Base-by-base conservation (phyloP, 108 stramenopile genomes). In the Nitzschia sp. region DNA sequence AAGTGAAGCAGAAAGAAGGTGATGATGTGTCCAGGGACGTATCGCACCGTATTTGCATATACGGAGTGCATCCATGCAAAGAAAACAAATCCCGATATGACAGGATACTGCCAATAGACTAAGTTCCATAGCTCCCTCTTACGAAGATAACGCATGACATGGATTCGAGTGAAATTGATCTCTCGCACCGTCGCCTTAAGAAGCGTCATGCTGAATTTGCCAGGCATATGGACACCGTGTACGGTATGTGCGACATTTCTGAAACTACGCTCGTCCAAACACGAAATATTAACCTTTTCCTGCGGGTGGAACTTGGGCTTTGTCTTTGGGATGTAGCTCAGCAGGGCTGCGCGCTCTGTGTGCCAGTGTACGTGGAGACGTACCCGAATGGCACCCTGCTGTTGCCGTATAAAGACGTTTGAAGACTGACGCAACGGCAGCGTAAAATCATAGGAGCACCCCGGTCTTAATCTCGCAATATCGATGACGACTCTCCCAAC, bases 21-120 rank as follows among this genome's bases (percentile, higher is more conserved):
- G 16, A 80, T 29, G 9, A 79, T 54, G 45, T 84, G 80, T 17
- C 72, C 77, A 16, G 80, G 80, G 4, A 79, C 63, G 25, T 75
- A 73, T 5, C 56, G 76, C 13, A 79, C 32, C 1, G 77, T 71
- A 36, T 75, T 75, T 21, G 27, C 36, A 53, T 69, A 78, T 17
- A 84, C 80, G 32, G 72, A 80, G 30, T 84, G 83, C 83, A 84
- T 84, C 83, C 83, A 84, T 6, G 77, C 83, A 2, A 55, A 58
- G 53, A 78, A 84, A 19, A 78, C 73, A 69, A 76, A 81, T 17
- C 60, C 61, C 1, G 80, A 81, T 28, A 84, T 77, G 21, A 45
- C 17, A 1, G 83, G 83, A 61, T 84, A 68, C 25, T 65, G 36
- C 83, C 83, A 84, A 27, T 50, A 44, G 0, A 41, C 32, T 22